Conservation (phyloP, 1,139 yeast species). For the Saccharomycopsis hybrid region DNA sequence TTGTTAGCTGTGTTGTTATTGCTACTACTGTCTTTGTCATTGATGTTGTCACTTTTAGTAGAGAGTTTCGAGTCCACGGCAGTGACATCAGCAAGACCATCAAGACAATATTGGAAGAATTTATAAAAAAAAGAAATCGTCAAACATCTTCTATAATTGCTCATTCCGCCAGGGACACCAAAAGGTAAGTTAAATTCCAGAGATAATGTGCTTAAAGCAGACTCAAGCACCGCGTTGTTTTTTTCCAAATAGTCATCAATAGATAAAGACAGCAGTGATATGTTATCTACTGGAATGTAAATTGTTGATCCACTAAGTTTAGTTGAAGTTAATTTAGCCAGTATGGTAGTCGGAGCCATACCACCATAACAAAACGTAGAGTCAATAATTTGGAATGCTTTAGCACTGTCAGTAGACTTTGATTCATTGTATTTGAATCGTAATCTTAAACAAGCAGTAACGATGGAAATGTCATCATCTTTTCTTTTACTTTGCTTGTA, state of each 20-base stretch:
- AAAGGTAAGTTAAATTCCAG: conserved; percentile 34
- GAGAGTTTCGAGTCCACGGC: neutral
- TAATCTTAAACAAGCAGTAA: conserved; percentile 34
- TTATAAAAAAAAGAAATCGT: conserved; percentile 39
- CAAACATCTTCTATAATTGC: conserved; percentile 36
- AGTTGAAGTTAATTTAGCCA: conserved; percentile 31
- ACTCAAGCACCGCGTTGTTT: conserved; percentile 26
- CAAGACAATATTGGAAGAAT: conserved; percentile 31
- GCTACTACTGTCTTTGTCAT: no score
- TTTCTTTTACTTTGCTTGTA: conserved; percentile 41
- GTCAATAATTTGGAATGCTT: conserved; percentile 23
- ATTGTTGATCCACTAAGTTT: conserved; percentile 31
- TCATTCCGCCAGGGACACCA: conserved; percentile 44
- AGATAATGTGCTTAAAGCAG: conserved; percentile 28
- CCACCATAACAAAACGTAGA: conserved; percentile 38
- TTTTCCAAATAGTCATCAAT: conserved; percentile 2
- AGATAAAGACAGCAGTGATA: no score
- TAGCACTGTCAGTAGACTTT: neutral
- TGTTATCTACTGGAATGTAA: conserved; percentile 24
- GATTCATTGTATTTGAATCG: conserved; percentile 17
- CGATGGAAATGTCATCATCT: conserved; percentile 44
- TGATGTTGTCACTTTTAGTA: no score
- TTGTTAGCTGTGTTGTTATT: neutral
- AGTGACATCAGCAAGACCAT: conserved; percentile 18
- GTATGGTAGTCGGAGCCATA: conserved; percentile 39